Base-by-base conservation (phyloP, 495 filamentous ascomycete species). In the Hyphodiscus hymeniophilus region DNA sequence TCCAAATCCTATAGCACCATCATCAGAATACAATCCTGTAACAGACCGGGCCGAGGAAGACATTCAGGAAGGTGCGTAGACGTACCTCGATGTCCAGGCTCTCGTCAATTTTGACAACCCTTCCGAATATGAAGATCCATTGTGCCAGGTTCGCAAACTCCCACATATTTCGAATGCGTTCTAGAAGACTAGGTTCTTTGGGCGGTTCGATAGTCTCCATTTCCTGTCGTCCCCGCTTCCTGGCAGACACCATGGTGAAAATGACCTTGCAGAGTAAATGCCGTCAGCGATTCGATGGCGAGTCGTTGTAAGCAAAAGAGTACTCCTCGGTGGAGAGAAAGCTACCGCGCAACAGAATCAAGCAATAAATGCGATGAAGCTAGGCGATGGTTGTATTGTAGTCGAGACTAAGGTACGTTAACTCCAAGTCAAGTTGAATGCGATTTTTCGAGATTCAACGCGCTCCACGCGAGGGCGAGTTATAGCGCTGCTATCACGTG, bases 61-160 rank as follows among this genome's bases (percentile, higher is more conserved):
- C 6, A 46, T 42, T 34, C 11, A 30, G 33, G 34, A 31, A 15
- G 16, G 28, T 36, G 23, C 10, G 48, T 53, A 28, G 42, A 64
- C 74, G 46, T 78, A 94, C 89, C 67, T 94, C 89, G 50, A 95
- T 84, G 52, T 84, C 84, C 42, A 94, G 69, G 60, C 84, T 79
- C 55, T 92, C 83, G 60, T 91, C 85, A 48, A 95, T 84, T 66
- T 91, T 94, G 65, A 94, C 81, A 35, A 83, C 79, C 54, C 82
- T 80, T 22, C 89, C 89, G 66, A 98, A 98, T 44, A 89, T 76
- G 56, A 80, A 80, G 45, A 96, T 84, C 69, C 87, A 98, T 66
- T 98, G 92, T 70, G 84, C 89, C 4, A 98, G 73, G 60, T 88
- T 89, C 38, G 92, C 87, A 65, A 98, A 95, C 64, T 96, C 85